These are phyloP conservation scores for Fusarium burgessii DNA, from an alignment of 2,329 filamentous ascomycete genomes.

Conservation along the genomic window DNA sequence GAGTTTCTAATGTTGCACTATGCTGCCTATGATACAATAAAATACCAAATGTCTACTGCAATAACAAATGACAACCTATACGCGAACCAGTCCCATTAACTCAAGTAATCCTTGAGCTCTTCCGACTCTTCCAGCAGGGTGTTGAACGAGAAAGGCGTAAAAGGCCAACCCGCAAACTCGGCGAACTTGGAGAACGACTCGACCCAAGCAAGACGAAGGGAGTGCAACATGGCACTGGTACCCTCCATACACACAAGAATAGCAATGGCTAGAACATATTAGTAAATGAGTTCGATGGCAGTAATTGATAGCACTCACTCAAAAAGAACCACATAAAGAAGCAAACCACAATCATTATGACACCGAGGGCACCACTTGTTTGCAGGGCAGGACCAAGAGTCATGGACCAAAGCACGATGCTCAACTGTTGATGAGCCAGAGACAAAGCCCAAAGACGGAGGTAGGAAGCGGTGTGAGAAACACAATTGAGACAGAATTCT, in stretches of 20 bases:
- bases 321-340: slow-evolving; percentile 94
- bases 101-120: slow-evolving; percentile 67
- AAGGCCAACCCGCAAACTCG: slow-evolving; percentile 87
- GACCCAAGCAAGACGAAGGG: slow-evolving; percentile 92
- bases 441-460: slow-evolving; percentile 98
- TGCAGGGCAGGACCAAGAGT: slow-evolving; percentile 83
- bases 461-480: slow-evolving; percentile 98
- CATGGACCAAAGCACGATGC: slow-evolving; percentile 96
- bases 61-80: slow-evolving; percentile 29
- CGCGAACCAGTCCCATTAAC: slow-evolving; percentile 48
- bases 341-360: slow-evolving; percentile 82
- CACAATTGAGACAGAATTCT: slow-evolving; percentile 99
- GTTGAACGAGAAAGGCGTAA: slow-evolving; percentile 90
- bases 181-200: slow-evolving; percentile 99
- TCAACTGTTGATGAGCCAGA: slow-evolving; percentile 97
- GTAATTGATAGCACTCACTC: slow-evolving; percentile 54
- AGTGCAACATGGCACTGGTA: slow-evolving; percentile 95
- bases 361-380: slow-evolving; percentile 73
- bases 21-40: slow-evolving; percentile 52
- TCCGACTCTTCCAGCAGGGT: slow-evolving; percentile 85
- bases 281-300: slow-evolving; percentile 25
- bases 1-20: slow-evolving; percentile 43
- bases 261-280: slow-evolving; percentile 55
- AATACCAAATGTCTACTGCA: slow-evolving; percentile 49
- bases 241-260: slow-evolving; percentile 95